Percentiles rank a stretch among this genome's conserved stretches.
Conservation (phyloP, 2,329 filamentous ascomycete species). For the Exophiala mesophila region DNA sequence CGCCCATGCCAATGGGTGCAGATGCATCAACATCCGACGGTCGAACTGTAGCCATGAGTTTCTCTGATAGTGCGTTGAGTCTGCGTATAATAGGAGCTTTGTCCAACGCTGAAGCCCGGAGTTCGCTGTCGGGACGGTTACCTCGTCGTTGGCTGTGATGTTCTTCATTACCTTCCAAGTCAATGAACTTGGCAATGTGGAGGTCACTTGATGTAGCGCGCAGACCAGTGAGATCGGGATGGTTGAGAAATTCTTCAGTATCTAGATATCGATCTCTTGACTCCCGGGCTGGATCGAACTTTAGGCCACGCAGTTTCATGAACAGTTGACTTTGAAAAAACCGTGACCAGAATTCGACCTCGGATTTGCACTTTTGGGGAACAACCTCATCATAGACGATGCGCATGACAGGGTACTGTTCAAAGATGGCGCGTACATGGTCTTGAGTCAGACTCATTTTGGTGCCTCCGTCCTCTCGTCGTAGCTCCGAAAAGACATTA, state of each 20-base stretch:
- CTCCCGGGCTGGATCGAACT: constrained; percentile 67
- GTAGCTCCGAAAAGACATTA: constrained; percentile 88
- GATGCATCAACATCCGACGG: constrained; percentile 68
- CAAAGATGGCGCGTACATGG: constrained; percentile 88
- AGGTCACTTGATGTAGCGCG: constrained; percentile 47
- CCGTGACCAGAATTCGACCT: constrained; percentile 82
- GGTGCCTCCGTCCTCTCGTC: constrained; percentile 67
- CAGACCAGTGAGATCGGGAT: constrained; percentile 55
- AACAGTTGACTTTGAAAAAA: constrained; percentile 90
- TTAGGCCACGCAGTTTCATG: constrained; percentile 87
- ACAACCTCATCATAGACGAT: constrained; percentile 91
- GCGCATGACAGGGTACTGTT: constrained; percentile 85
- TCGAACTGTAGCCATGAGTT: constrained; percentile 82
- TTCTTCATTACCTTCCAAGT: constrained; percentile 90
- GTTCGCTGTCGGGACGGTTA: constrained; percentile 83
- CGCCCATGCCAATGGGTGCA: constrained; percentile 62
- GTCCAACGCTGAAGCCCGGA: constrained; percentile 68
- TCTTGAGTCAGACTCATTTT: constrained; percentile 84
- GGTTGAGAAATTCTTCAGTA: constrained; percentile 63
- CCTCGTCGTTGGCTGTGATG: constrained; percentile 84
- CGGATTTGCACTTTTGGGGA: constrained; percentile 55
- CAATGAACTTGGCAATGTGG: constrained; percentile 80
- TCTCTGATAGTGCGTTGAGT: constrained; percentile 85
- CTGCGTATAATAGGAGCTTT: constrained; percentile 86
- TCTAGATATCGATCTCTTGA: constrained; percentile 55